Conservation (phyloP, 345 rosid species). For the Euphorbia pulcherrima region DNA sequence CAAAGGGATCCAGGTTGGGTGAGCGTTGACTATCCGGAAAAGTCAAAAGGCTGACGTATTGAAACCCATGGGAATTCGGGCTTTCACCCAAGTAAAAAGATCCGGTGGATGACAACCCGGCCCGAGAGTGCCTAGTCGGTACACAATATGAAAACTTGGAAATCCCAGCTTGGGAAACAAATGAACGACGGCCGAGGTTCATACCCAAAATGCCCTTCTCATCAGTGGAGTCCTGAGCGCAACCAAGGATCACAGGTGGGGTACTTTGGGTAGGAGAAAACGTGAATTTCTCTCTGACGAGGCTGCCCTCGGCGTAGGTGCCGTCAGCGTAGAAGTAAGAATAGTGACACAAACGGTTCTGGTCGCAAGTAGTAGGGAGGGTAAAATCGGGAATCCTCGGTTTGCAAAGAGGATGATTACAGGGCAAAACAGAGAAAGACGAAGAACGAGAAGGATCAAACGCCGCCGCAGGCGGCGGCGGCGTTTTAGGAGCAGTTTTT, state of each 20-base stretch:
- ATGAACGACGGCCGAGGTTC: conserved; percentile 86
- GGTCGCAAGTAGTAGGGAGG: conserved; percentile 81
- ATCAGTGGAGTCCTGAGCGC: conserved; percentile 51
- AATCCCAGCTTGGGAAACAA: conserved; percentile 67
- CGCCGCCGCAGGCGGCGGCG: conserved; percentile 44
- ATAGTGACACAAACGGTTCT: conserved; percentile 74
- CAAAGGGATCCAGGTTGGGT: conserved; percentile 79
- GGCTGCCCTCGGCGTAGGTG: conserved; percentile 81
- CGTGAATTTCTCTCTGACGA: conserved; percentile 64
- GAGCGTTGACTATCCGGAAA: conserved; percentile 48
- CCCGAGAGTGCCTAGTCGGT: conserved; percentile 33
- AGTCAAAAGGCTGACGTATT: conserved; percentile 46
- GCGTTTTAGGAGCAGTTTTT: conserved; percentile 16
- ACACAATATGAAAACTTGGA: conserved; percentile 84
- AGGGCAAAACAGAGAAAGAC: conserved; percentile 73
- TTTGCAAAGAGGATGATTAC: conserved; percentile 77
- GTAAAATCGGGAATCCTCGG: conserved; percentile 76
- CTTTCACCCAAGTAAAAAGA: conserved; percentile 72
- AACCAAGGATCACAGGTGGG: conserved; percentile 76
- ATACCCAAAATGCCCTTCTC: conserved; percentile 84
- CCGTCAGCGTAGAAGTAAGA: conserved; percentile 96
- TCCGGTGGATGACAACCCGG: conserved; percentile 49
- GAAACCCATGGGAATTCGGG: conserved; percentile 53
- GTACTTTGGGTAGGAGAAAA: conserved; percentile 49
- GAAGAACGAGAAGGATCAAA: conserved; percentile 84